phyloP scores from a whole-genome alignment of 225 moss, liverwort and hornwort species.

The Pseudoscleropodium purum region DNA sequence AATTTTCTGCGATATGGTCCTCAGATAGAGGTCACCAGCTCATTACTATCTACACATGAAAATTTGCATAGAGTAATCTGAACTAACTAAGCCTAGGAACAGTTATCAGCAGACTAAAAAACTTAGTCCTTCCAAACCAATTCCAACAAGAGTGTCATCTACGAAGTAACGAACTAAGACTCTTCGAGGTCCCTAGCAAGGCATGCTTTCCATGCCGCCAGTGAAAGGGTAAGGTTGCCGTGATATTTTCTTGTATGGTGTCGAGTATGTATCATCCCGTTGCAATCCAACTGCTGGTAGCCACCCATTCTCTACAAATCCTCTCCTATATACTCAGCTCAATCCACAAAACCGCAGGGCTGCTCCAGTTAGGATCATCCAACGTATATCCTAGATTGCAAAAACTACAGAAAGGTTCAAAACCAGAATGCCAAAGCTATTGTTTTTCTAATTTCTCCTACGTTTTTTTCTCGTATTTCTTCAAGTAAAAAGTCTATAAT shows the following conservation, averaged over 20 bases:
- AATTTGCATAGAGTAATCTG: slow-evolving; percentile 1
- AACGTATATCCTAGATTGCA: neutral
- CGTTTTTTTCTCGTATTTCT: neutral
- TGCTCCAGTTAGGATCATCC: slow-evolving; percentile 5
- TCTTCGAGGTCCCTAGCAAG: slow-evolving; percentile 21
- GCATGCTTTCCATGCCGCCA: slow-evolving; percentile 16
- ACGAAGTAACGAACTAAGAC: slow-evolving; percentile 1
- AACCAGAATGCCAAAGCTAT: neutral
- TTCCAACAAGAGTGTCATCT: neutral
- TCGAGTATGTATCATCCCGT: slow-evolving; percentile 2
- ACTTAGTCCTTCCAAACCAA: neutral
- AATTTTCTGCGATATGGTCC: neutral
- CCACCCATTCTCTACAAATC: slow-evolving; percentile 31
- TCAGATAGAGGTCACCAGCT: slow-evolving; percentile 7
- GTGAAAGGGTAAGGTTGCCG: slow-evolving; percentile 24
- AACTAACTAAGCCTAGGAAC: neutral
- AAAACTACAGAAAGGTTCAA: neutral
- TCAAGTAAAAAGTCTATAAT: neutral
- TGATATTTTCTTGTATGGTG: neutral
- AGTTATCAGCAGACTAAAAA: neutral
- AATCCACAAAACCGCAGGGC: slow-evolving; percentile 5
- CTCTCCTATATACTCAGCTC: slow-evolving; percentile 7
- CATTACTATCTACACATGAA: slow-evolving; percentile 22
- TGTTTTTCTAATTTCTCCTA: no score
- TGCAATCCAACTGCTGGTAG: slow-evolving; percentile 10